Base-by-base conservation (phyloP, 805 yeast genomes). In the Dipodascus albidus region DNA sequence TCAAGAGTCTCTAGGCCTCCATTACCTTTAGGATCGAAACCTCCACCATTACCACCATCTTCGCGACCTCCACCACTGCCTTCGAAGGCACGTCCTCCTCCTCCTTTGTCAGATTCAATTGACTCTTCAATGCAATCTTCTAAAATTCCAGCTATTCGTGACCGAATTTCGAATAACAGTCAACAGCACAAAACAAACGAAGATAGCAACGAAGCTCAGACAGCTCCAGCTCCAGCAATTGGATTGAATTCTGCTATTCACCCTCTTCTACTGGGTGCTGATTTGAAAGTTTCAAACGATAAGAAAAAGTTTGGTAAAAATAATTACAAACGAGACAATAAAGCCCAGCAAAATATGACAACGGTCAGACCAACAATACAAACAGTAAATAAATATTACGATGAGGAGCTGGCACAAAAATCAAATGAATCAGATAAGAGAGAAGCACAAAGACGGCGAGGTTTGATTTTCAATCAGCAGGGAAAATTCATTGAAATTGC, bases 401-500 rank as follows among this genome's bases (percentile, higher is more conserved):
- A 66, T 55, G 44, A 38, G 20, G 44, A 38, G 44, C 20, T 38
- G 44, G 44, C 44, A 11, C 20, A 17, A 38, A 38, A 38, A 38
- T 17, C 20, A 6, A 64, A 63, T 2, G 38, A 54, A 11, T 42
- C 59, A 14, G 56, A 49, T 6, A 27, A 48, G 6, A 50, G 61
- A 3, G 49, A 49, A 23, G 54, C 31, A 27, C 21, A 70, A 27
- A 61, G 59, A 17, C 62, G 63, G 17, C 63, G 78, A 52, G 75
- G 72, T 1, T 66, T 83, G 47, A 65, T 64, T 15, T 79, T 87
- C 60, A 81, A 78, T 60, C 76, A 73, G 33, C 73, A 74, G 44
- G 96, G 96, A 1, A 85, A 80, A 61, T 83, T 73, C 60, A 74
- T 83, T 1, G 74, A 70, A 44, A 66, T 71, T 53, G 90, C 81